Percentiles rank a stretch among this genome's conserved stretches.
Evolutionary conservation across 768 basidiomycete genomes (phyloP).

Genomic region (Boletus reticulatus): DNA sequence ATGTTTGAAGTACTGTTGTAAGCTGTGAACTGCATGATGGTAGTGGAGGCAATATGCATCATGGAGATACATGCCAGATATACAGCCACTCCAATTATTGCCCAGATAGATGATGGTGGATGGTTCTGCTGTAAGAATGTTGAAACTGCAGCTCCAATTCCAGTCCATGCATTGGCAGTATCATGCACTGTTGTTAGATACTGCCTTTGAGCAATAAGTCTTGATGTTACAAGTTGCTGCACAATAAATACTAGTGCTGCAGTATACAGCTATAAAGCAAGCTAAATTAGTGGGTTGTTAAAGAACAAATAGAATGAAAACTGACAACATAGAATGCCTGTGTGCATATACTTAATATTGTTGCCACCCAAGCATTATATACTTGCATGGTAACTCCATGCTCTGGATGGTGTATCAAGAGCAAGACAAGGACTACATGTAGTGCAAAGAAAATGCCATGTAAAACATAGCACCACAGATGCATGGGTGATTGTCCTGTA

Average conservation of each 20-base stretch:
- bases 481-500: background rate
- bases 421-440: background rate
- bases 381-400: background rate
- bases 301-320: background rate
- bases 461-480: background rate
- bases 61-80: no score
- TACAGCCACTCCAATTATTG: conserved; percentile 6
- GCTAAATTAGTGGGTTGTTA: background rate
- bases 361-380: background rate
- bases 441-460: background rate
- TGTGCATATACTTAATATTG: background rate
- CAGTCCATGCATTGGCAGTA: conserved; percentile 17
- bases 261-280: conserved; percentile 11
- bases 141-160: conserved; percentile 18
- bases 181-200: conserved; percentile 21
- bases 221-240: conserved; percentile 14
- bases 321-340: background rate
- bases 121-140: conserved; percentile 11
- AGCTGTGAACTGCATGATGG: no score
- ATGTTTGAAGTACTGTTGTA: background rate
- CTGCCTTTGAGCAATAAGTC: background rate
- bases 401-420: background rate
- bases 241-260: conserved; percentile 16
- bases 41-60: no score
- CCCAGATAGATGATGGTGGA: conserved; percentile 8